phyloP scores from a whole-genome alignment of 169 alveolate species.

The Plasmodium gonderi region DNA sequence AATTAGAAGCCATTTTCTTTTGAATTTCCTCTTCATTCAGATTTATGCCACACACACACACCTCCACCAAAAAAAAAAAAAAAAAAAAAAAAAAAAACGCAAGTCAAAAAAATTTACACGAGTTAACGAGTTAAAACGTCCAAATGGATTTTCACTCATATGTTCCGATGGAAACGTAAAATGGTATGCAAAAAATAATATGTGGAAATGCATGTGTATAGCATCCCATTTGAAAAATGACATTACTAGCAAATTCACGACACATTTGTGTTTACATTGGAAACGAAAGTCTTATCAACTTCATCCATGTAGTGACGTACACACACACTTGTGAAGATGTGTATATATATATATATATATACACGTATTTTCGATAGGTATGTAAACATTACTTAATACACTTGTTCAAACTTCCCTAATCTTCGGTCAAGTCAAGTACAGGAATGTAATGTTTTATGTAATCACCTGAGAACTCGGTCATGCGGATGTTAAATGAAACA shows the following conservation, averaged over 20 bases:
- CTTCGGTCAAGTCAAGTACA: too few species aligned
- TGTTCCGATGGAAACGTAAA: not conserved
- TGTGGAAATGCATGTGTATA: not conserved
- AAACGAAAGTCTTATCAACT: too few species aligned
- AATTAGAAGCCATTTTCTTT: slow-evolving; percentile 15
- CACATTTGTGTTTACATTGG: too few species aligned
- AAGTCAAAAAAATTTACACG: not conserved
- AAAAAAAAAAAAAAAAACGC: slow-evolving; percentile 4
- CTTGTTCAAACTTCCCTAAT: not conserved
- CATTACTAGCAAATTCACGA: not conserved
- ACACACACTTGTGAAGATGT: too few species aligned
- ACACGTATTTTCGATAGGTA: not conserved
- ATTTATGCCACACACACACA: too few species aligned
- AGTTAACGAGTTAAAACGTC: not conserved
- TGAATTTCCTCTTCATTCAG: not conserved
- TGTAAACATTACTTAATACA: not conserved
- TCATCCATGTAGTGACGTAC: too few species aligned
- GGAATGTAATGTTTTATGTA: too few species aligned
- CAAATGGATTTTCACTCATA: not conserved
- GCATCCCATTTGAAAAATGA: not conserved
- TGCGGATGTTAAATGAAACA: not conserved
- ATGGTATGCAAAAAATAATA: not conserved
- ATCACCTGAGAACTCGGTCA: not conserved
- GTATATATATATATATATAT: not conserved
- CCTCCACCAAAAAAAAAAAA: not conserved